These are phyloP conservation scores for Pseudogymnoascus sp. DNA, from an alignment of 2,329 filamentous ascomycete genomes.

Conservation along the genomic window DNA sequence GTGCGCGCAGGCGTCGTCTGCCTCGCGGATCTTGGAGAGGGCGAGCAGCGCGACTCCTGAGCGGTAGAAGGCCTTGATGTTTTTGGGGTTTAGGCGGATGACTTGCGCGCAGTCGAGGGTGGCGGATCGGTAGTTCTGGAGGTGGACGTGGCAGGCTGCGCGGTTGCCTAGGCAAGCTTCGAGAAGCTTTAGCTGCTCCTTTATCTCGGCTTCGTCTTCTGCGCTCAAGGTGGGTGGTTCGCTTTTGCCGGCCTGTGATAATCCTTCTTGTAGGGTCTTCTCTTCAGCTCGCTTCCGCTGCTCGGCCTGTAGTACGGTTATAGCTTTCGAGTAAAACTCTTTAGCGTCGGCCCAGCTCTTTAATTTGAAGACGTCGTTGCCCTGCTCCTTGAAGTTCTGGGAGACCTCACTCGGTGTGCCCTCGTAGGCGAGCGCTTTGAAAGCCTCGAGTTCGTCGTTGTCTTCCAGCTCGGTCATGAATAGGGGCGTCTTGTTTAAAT, in stretches of 20 bases:
- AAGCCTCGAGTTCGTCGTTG: conserved; percentile 75
- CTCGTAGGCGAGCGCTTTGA: conserved; percentile 87
- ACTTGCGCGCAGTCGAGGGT: conserved; percentile 77
- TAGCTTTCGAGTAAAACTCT: conserved; percentile 86
- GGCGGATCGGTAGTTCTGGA: conserved; percentile 81
- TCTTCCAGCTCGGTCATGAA: conserved; percentile 95
- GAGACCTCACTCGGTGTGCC: conserved; percentile 79
- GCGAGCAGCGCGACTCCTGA: conserved; percentile 69
- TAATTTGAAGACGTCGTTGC: conserved; percentile 76
- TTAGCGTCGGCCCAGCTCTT: conserved; percentile 73
- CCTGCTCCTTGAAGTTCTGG: conserved; percentile 78
- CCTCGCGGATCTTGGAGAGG: conserved; percentile 71
- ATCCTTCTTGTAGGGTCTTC: conserved; percentile 12
- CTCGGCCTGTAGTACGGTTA: conserved; percentile 60
- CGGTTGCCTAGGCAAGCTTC: conserved; percentile 80
- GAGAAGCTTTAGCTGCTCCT: conserved; percentile 53
- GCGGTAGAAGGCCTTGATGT: conserved; percentile 88
- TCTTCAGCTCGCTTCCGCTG: conserved; percentile 44
- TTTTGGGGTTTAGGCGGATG: conserved; percentile 67
- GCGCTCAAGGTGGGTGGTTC: background rate
- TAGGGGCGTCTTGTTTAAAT: conserved; percentile 67
- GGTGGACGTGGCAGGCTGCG: conserved; percentile 79
- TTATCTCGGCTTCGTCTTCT: conserved; percentile 33
- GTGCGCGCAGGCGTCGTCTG: conserved; percentile 66
- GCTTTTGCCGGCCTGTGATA: conserved; percentile 35